Percentiles rank a stretch among this genome's conserved stretches.
Evolutionary conservation across 108 stramenopile genomes (phyloP).

Genomic region (Pseudonitzschia delicatissima): DNA sequence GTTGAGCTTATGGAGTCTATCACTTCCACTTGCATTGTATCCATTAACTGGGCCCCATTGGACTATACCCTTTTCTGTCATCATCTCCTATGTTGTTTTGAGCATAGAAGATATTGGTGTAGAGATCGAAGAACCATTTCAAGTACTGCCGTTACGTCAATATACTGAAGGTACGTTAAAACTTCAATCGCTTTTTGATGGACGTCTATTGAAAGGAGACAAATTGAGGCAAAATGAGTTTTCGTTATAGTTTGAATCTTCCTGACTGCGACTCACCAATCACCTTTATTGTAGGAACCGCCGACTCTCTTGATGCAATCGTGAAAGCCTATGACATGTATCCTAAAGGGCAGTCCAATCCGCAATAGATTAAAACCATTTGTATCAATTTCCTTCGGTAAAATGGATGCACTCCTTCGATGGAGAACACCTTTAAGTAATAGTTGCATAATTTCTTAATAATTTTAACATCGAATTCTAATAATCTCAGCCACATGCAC

Average conservation of each 20-base stretch:
- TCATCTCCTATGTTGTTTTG: constrained; percentile 40
- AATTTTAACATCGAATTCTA: too few species aligned
- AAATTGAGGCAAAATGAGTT: background rate
- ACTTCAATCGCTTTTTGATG: constrained; percentile 4
- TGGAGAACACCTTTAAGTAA: too few species aligned
- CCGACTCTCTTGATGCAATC: constrained; percentile 1
- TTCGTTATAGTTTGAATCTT: background rate
- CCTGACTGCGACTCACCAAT: background rate
- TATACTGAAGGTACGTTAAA: constrained; percentile 44
- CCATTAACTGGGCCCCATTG: constrained; percentile 34
- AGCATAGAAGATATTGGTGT: constrained; percentile 57
- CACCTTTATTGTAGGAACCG: background rate
- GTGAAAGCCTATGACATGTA: background rate
- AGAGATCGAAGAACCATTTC: constrained; percentile 53
- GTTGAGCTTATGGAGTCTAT: constrained; percentile 46
- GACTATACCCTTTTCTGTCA: constrained; percentile 38
- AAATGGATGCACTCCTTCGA: too few species aligned
- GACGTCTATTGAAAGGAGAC: background rate
- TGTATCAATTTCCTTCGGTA: too few species aligned
- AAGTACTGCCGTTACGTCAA: constrained; percentile 50
- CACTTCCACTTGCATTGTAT: constrained; percentile 50
- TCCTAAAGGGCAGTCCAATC: background rate
- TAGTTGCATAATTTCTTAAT: too few species aligned
- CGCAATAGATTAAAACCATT: too few species aligned
- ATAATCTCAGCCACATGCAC: too few species aligned